Base-by-base conservation (phyloP, 805 yeast genomes). In the Monosporozyma aerobia region DNA sequence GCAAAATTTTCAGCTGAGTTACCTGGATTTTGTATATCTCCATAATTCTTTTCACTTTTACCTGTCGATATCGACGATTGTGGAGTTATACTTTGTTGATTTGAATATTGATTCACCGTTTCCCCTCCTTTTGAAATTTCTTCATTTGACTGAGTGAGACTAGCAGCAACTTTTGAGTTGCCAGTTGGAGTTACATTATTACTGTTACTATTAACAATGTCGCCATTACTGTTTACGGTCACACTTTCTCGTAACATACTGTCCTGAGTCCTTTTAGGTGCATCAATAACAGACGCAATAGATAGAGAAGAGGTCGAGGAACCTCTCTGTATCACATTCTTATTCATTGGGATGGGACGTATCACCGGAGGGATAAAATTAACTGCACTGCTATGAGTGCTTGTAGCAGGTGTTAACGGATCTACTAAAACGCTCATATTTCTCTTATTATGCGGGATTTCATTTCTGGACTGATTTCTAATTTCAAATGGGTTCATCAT, bases 401-500 rank as follows among this genome's bases (percentile, higher is more conserved):
- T 40, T 25, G 44, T 29, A 2, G 49, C 54, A 23, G 54, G 54
- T 4, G 54, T 49, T 29, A 52, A 46, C 9, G 54, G 54, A 46
- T 52, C 54, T 4, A 52, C 58, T 3, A 60, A 51, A 8, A 60
- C 59, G 45, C 64, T 62, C 60, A 57, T 61, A 39, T 60, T 61
- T 40, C 65, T 60, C 47, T 59, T 61, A 16, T 51, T 54, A 9
- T 53, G 43, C 35, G 44, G 56, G 48, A 25, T 48, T 19, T 39
- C 43, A 35, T 35, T 35, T 33, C 37, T 30, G 14, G 50, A 22
- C 5, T 48, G 23, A 14, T 35, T 54, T 48, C 47, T 55, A 23
- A 53, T 48, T 40, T 54, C 65, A 50, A 58, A 63, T 11, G 66
- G 63, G 44, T 58, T 60, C 57, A 59, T 53, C 64, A 55, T 61